Percentiles rank a stretch among this genome's conserved stretches.
These are phyloP conservation scores for Zalaria sp. DNA, from an alignment of 2,329 filamentous ascomycete genomes.

Conservation along the genomic window DNA sequence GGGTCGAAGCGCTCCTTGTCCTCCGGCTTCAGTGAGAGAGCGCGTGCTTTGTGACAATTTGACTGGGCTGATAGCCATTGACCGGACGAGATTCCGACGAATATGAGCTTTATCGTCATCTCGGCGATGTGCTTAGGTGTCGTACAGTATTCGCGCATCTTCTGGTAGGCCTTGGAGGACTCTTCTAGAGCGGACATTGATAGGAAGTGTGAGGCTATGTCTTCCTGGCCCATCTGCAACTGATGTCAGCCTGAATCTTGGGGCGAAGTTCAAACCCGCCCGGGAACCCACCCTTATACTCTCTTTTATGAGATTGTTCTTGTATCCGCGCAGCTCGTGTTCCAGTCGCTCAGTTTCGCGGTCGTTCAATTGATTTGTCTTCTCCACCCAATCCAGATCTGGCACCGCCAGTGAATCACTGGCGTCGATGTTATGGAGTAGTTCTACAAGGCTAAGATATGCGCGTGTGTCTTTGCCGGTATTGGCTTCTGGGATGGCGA, in stretches of 20 bases:
- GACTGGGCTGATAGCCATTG: conserved; percentile 52
- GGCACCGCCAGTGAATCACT: conserved; percentile 50
- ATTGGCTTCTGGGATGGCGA: conserved; percentile 64
- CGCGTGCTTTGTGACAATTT: conserved; percentile 37
- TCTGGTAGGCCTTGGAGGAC: conserved; percentile 64
- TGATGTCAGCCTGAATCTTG: not conserved
- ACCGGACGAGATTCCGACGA: conserved; percentile 58
- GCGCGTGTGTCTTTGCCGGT: conserved; percentile 55
- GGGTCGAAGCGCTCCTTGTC: conserved; percentile 42
- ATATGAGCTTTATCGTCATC: conserved; percentile 65
- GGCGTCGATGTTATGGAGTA: conserved; percentile 49
- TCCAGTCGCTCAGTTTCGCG: conserved; percentile 65
- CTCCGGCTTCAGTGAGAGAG: conserved; percentile 34
- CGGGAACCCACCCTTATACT: conserved; percentile 61
- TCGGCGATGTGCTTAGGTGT: conserved; percentile 72
- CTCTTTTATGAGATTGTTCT: conserved; percentile 94
- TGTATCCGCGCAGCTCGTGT: conserved; percentile 76
- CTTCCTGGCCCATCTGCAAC: conserved; percentile 79
- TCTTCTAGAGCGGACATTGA: conserved; percentile 49
- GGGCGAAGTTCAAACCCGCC: not conserved
- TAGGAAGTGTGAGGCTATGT: conserved; percentile 74
- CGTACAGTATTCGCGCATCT: conserved; percentile 84
- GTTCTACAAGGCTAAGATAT: conserved; percentile 57
- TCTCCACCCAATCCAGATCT: conserved; percentile 65
- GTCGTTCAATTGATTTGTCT: conserved; percentile 51